These are phyloP conservation scores for Aspergillus clavatus DNA, from an alignment of 2,329 filamentous ascomycete species.

Conservation along the genomic window DNA sequence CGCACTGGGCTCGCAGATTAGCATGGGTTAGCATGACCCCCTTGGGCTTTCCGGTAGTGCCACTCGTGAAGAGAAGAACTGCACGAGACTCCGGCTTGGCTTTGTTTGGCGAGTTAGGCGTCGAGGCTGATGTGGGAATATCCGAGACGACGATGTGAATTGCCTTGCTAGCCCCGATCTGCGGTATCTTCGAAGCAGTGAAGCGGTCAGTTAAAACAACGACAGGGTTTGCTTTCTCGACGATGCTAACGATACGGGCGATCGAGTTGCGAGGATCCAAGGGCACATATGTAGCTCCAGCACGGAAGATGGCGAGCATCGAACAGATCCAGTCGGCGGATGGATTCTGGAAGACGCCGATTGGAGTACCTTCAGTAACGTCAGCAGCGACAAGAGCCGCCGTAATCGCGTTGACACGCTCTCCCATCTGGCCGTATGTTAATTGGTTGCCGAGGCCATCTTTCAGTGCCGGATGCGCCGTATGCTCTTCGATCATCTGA, in stretches of 20 bases:
- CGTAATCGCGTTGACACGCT: too few species aligned
- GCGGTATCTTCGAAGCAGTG: background rate
- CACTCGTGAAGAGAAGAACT: conserved; percentile 33
- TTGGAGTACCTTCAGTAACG: background rate
- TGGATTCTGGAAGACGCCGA: conserved; percentile 6
- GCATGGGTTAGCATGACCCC: conserved; percentile 35
- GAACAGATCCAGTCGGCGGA: background rate
- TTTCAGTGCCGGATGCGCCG: too few species aligned
- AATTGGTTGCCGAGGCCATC: too few species aligned
- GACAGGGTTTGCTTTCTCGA: too few species aligned
- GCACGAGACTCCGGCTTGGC: too few species aligned
- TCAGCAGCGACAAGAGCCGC: too few species aligned
- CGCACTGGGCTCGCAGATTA: conserved; percentile 5
- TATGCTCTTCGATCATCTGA: too few species aligned
- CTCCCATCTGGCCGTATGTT: too few species aligned
- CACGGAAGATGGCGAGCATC: conserved; percentile 2
- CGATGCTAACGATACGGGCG: too few species aligned
- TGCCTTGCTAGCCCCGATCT: background rate
- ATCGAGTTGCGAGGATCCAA: background rate
- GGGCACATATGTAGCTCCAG: conserved; percentile 3
- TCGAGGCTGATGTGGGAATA: too few species aligned
- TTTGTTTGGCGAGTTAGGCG: conserved; percentile 31
- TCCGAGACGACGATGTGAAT: background rate
- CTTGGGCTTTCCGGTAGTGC: conserved; percentile 36
- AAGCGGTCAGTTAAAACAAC: background rate